Base-by-base conservation (phyloP, 208 protist species). In the Trypanosoma platydactyli region DNA sequence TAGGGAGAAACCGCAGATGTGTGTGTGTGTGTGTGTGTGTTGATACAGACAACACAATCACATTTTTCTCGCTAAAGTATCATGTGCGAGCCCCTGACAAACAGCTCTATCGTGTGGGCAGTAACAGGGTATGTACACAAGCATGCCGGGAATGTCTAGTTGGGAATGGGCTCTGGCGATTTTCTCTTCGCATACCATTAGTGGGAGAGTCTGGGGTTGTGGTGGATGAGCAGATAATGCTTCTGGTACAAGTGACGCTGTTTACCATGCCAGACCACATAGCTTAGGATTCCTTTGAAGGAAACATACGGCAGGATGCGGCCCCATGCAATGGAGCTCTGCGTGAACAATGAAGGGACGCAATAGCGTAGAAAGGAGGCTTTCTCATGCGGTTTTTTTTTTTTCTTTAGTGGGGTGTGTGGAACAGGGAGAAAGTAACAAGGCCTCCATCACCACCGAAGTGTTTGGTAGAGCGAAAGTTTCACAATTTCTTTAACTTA, bases 221-320 rank as follows among this genome's bases (percentile, higher is more conserved):
- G 9, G 20, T 20, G 2, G 30, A 15, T 35, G 33, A 16, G 12
- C 4, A 0, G 12, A 30, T 76, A 29, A 12, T 44, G 5, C 42
- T 76, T 25, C 46, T 49, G 11, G 60, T 55, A 0, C 54, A 62
- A 33, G 62, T 76, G 48, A 56, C 58, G 1, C 16, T 76, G 29
- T 18, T 25, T 30, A 71, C 53, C 42, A 66, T 68, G 63, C 71
- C 62, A 16, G 55, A 68, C n/a, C 56, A 52, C 0, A 42, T 52
- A n/a, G 70, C 71, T 57, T 22, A 48, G 24, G 38, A 66, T n/a
- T 40, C 13, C 5, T 50, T 75, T 66, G 38, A 25, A 25, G 18
- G 25, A 1, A 6, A 18, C 18, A n/a, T 6, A 35, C n/a, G 5
- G 24, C 29, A 29, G 50, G 22, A 20, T 55, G 11, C 20, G 13